Base-by-base conservation (phyloP, 129 eudicot species). In the Escallonia herrerae region DNA sequence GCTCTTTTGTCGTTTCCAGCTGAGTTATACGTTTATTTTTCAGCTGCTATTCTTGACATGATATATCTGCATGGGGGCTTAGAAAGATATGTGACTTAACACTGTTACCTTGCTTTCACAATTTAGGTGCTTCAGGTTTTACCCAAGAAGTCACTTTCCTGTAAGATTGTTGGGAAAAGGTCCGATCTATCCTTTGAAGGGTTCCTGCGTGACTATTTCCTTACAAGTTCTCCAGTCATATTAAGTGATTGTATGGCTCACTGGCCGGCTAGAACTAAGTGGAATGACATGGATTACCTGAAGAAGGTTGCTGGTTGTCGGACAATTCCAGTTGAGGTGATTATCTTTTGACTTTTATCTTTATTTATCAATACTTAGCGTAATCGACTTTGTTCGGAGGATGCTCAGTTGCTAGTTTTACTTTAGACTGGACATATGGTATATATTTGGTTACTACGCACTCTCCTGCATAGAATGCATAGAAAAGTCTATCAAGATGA, bases 301-400 rank as follows among this genome's bases (percentile, higher is more conserved):
- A 83, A 72, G 64, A 83, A 64, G 70, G 84, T 86, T 76, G 96
- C 96, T 62, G 98, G 98, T 51, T 86, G 66, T 69, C 95, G 98
- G 45, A 93, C 98, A 8, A 87, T 93, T 77, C 98, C 99, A 8
- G 99, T 94, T 5, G 99, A 94, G 99, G 99, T 94, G 82, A 77
- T 67, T 60, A 46, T 15, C 15, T 43, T 12, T 58, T 40, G 9
- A 15, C 4, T 59, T 64, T 2, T 6, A 33, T 50, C 65, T 58
- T 70, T 58, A 64, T 56, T 58, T 45, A 22, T 22, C 33, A 22
- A 22, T 22, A 22, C 33, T 22, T 22, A 22, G 33, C 33, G 33
- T 22, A 22, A 22, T 22, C 33, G 33, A 22, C 33, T 22, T 22
- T 22, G 33, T 22, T 1, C 33, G 33, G 33, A 22, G 33, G 33